phyloP scores from a whole-genome alignment of 1,139 yeast genomes.

The Yamadazyma jaroonii region DNA sequence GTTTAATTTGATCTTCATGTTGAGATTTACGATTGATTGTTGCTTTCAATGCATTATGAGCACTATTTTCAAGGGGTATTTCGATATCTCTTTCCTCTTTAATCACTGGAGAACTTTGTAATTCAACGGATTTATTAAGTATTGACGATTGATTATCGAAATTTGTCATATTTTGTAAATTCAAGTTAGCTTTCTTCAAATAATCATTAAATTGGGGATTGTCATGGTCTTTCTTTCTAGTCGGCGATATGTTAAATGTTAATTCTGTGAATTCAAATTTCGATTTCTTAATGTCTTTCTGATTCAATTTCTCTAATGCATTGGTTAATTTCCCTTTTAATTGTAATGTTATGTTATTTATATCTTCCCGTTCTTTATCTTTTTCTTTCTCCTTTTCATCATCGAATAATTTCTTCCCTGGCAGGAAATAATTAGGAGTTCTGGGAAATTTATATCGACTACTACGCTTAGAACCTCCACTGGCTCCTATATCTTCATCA shows the following conservation, averaged over 20 bases:
- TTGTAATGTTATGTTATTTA: constrained; percentile 39
- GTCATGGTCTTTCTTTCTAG: constrained; percentile 16
- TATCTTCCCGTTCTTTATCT: constrained; percentile 25
- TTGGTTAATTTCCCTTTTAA: constrained; percentile 36
- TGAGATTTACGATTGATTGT: constrained; percentile 17
- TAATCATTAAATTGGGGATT: constrained; percentile 3
- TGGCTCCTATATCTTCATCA: constrained; percentile 7
- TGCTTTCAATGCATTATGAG: constrained; percentile 44
- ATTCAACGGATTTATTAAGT: constrained; percentile 6
- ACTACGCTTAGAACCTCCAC: constrained; percentile 5
- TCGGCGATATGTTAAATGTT: constrained; percentile 31
- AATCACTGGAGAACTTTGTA: constrained; percentile 25
- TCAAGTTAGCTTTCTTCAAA: constrained; percentile 29
- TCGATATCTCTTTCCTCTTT: constrained; percentile 13
- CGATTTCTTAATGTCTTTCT: constrained; percentile 12
- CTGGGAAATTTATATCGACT: constrained; percentile 27
- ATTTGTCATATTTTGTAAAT: constrained; percentile 32
- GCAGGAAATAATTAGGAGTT: constrained; percentile 43
- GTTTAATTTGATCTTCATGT: constrained; percentile 1
- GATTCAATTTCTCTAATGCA: constrained; percentile 37
- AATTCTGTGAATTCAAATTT: constrained; percentile 33
- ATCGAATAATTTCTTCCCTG: constrained; percentile 32
- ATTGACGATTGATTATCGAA: constrained; percentile 3
- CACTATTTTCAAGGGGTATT: constrained; percentile 37
- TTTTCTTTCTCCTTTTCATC: constrained; percentile 12